phyloP scores from a whole-genome alignment of 164 flowering plant genomes.

The Berberis vulgaris region DNA sequence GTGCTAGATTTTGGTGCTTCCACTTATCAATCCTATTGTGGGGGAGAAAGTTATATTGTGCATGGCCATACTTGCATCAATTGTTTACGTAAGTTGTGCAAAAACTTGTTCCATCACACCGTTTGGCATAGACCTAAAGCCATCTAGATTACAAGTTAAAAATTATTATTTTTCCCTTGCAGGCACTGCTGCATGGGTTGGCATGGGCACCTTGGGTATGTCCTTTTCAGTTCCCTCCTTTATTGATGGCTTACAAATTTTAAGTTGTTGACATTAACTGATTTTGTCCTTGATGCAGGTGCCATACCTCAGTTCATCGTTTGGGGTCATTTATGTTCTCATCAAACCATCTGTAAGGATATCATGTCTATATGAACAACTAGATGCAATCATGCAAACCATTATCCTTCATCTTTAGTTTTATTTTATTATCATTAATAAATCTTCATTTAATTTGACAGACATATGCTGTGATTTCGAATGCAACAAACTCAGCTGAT shows the following conservation, averaged over 20 bases:
- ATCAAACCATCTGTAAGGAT: constrained; percentile 75
- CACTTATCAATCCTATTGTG: constrained; percentile 58
- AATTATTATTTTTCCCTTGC: constrained; percentile 4
- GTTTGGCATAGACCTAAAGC: neutral
- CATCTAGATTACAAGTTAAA: neutral
- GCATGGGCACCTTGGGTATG: constrained; percentile 96
- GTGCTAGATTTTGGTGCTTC: constrained; percentile 65
- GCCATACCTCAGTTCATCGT: constrained; percentile 75
- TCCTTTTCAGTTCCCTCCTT: constrained; percentile 1
- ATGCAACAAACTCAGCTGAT: constrained; percentile 50
- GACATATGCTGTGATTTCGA: constrained; percentile 81
- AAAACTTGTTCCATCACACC: neutral
- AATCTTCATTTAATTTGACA: constrained; percentile 14
- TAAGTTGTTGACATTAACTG: neutral
- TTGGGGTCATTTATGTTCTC: constrained; percentile 68
- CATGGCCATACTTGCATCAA: constrained; percentile 48
- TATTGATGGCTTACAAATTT: too few relatives aligned
- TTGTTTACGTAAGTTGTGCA: constrained; percentile 61
- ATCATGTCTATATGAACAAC: neutral
- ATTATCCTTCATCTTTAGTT: neutral
- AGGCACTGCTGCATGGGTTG: constrained; percentile 75
- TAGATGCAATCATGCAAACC: neutral
- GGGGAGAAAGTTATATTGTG: constrained; percentile 69
- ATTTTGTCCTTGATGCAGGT: constrained; percentile 39
- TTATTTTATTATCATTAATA: constrained; percentile 4